Evolutionary conservation across 106 monocot genomes (phyloP).

Genomic region (Chionographis japonica): DNA sequence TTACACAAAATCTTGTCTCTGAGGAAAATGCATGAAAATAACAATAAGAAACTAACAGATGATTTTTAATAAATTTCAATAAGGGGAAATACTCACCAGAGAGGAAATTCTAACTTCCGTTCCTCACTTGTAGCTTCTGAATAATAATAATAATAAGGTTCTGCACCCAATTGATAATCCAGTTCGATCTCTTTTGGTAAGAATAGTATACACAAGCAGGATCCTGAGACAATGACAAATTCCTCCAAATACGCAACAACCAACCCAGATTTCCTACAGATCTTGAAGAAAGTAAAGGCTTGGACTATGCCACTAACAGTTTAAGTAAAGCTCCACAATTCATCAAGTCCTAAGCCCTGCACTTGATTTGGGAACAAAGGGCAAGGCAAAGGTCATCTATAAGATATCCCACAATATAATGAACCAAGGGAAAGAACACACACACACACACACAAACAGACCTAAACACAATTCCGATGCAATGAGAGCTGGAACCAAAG

Average conservation of each 20-base stretch:
- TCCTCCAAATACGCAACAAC: conserved; percentile 31
- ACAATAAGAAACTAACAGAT: too few relatives aligned
- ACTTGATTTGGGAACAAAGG: conserved; percentile 20
- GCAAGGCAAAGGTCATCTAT: conserved; percentile 20
- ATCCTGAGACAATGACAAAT: conserved; percentile 17
- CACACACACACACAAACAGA: too few relatives aligned
- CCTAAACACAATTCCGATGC: background rate
- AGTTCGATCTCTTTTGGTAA: conserved; percentile 11
- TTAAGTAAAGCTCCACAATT: conserved; percentile 28
- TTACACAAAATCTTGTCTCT: background rate
- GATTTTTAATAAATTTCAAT: too few relatives aligned
- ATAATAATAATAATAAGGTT: background rate
- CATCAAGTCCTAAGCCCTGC: conserved; percentile 32
- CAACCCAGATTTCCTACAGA: conserved; percentile 21
- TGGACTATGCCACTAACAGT: conserved; percentile 22
- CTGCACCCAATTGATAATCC: background rate
- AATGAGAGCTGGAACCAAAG: background rate
- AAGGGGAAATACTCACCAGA: conserved; percentile 7
- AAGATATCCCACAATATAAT: background rate
- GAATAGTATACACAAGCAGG: conserved; percentile 15
- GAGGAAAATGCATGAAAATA: background rate
- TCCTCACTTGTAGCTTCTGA: background rate
- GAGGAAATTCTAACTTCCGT: conserved; percentile 4
- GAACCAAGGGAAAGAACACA: background rate
- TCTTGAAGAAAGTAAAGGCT: conserved; percentile 24